Percentiles rank a stretch among this genome's conserved stretches.
phyloP scores from a whole-genome alignment of 306 rosid genomes.

The Trichosanthes truncata region DNA sequence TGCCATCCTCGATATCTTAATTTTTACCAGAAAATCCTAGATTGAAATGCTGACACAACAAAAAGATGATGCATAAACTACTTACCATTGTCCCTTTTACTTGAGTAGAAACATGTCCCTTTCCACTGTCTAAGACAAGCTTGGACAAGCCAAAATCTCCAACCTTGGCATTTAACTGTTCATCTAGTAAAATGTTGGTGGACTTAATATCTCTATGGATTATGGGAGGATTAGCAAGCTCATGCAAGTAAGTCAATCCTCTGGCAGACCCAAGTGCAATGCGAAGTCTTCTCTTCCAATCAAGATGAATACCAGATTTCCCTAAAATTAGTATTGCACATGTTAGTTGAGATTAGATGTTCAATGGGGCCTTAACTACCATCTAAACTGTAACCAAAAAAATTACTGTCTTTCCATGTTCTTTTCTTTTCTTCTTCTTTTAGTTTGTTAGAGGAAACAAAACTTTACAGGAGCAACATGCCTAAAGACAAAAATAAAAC shows the following conservation, averaged over 20 bases:
- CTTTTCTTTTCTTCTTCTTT: neutral
- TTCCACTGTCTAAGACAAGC: slow-evolving; percentile 57
- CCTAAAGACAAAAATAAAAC: neutral
- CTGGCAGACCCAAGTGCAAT: slow-evolving; percentile 91
- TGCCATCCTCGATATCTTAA: neutral
- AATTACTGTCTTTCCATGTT: neutral
- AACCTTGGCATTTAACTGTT: slow-evolving; percentile 71
- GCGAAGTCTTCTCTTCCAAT: slow-evolving; percentile 94
- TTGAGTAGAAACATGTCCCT: slow-evolving; percentile 91
- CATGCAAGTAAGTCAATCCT: slow-evolving; percentile 92
- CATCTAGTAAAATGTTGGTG: slow-evolving; percentile 72
- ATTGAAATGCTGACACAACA: neutral
- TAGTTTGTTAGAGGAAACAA: neutral
- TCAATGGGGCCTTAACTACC: neutral
- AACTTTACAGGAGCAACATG: neutral
- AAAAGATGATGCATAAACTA: neutral
- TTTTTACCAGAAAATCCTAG: neutral
- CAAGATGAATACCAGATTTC: slow-evolving; percentile 67
- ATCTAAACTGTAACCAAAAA: neutral
- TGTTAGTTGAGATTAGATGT: neutral
- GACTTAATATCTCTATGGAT: slow-evolving; percentile 93
- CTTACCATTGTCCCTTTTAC: slow-evolving; percentile 94
- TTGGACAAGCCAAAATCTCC: slow-evolving; percentile 97
- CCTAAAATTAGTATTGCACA: slow-evolving; percentile 25
- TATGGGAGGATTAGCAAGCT: slow-evolving; percentile 95